Evolutionary conservation across 306 rosid species (phyloP), one percentile per base, ranked within the genome.

Genomic region (Quercus rubra): DNA sequence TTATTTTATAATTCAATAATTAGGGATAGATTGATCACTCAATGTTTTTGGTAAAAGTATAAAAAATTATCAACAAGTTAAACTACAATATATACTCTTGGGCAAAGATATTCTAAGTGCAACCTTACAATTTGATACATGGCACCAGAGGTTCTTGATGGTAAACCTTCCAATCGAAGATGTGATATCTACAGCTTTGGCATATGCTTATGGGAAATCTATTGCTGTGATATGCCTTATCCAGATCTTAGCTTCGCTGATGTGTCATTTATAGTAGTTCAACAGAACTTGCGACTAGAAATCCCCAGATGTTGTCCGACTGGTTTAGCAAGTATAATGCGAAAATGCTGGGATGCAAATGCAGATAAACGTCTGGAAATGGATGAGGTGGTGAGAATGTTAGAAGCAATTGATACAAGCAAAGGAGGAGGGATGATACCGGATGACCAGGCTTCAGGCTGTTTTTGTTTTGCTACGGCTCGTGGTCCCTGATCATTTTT

Each of bases 111-210:
- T 33, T 33, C 38, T 33, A 33, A 1, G 38, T 5, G 6, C 38
- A 33, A 33, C 38, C 38, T 33, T 33, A 0, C 1, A 33, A 33
- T 33, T 33, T 33, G 38, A 33, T 33, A 33, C 23, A 21, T 21
- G 23, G 23, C 23, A 21, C 23, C 23, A 21, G 23, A 91, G 95
- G 95, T 91, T 84, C 80, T 91, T 55, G 87, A 91, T 52, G 95
- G 95, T 71, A 91, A 91, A 83, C 95, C 95, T 52, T 91, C 89
- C 68, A 91, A 91, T 61, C 82, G 92, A 83, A 89, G 92, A 75
- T 91, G 95, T 19, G 95, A 91, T 74, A 92, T 91, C 78, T 91
- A 91, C 83, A 91, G 95, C 87, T 89, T 91, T 73, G 95, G 95
- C 68, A 89, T 91, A 78, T 91, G 95, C 84, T 82, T 91, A 71